Percentiles rank a stretch among this genome's conserved stretches.
These are phyloP conservation scores for Lyophyllum shimeji DNA, from an alignment of 768 basidiomycete species.

Conservation along the genomic window DNA sequence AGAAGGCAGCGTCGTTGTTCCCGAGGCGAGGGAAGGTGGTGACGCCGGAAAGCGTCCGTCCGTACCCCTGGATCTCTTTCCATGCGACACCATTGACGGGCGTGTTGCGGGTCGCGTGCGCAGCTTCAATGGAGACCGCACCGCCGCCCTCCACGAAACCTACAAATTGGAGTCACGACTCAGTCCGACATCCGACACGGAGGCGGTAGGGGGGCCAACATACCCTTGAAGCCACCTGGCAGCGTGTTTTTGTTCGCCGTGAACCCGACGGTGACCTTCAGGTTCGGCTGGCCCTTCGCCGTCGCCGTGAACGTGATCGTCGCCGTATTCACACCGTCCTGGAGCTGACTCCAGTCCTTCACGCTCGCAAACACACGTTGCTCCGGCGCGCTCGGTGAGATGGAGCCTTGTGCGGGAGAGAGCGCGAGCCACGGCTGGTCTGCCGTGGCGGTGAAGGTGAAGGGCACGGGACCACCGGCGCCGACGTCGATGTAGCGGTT, in stretches of 20 bases:
- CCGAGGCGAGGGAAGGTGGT: conserved; percentile 55
- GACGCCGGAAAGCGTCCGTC: conserved; percentile 58
- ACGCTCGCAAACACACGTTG: conserved; percentile 54
- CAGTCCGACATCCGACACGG: background rate
- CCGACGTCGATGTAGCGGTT: conserved; percentile 62
- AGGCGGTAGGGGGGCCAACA: conserved; percentile 1
- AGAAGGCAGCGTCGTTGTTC: conserved; percentile 52
- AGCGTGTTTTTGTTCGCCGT: conserved; percentile 35
- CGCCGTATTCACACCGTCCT: conserved; percentile 34
- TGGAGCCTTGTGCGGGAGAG: conserved; percentile 44
- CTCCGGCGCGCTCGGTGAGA: conserved; percentile 48
- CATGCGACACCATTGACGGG: conserved; percentile 53
- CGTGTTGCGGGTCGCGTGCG: conserved; percentile 49
- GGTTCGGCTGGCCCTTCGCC: conserved; percentile 34
- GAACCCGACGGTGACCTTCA: conserved; percentile 31
- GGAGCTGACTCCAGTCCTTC: conserved; percentile 53
- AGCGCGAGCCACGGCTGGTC: conserved; percentile 57
- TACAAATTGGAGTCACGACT: conserved; percentile 13
- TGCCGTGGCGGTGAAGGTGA: conserved; percentile 50
- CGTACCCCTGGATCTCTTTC: conserved; percentile 60
- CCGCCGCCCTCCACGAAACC: conserved; percentile 68
- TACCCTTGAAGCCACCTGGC: conserved; percentile 50
- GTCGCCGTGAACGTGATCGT: conserved; percentile 48
- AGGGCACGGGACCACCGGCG: conserved; percentile 56
- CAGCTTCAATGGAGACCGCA: conserved; percentile 66